Conservation (phyloP, 2,329 filamentous ascomycete genomes). For the Paraconiothyrium brasiliense region DNA sequence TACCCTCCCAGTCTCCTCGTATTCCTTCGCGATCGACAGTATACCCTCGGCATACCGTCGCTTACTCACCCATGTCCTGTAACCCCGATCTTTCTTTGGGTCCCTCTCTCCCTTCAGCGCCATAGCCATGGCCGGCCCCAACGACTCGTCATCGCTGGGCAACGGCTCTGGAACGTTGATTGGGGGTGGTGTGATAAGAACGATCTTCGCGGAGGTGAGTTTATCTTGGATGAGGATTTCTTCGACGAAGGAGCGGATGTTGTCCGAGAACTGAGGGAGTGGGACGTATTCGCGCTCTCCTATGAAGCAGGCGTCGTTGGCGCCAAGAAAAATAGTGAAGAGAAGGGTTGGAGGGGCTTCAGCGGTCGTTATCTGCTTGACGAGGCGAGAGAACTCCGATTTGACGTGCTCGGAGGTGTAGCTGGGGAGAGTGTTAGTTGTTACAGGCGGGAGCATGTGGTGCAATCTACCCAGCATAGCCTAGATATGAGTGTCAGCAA, state of each 20-base stretch:
- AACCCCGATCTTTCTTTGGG: constrained; percentile 31
- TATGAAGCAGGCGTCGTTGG: constrained; percentile 51
- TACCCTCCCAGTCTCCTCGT: constrained; percentile 44
- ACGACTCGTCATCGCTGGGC: constrained; percentile 6
- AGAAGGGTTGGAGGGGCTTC: constrained; percentile 43
- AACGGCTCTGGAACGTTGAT: constrained; percentile 38
- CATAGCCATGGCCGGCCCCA: constrained; percentile 12
- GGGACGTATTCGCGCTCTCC: constrained; percentile 39
- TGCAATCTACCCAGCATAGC: constrained; percentile 1
- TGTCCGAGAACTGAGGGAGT: constrained; percentile 43
- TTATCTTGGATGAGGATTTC: constrained; percentile 42
- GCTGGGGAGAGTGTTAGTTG: constrained; percentile 20
- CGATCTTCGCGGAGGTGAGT: constrained; percentile 44
- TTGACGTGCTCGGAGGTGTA: constrained; percentile 40
- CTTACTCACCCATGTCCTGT: constrained; percentile 50
- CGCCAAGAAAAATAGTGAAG: constrained; percentile 53
- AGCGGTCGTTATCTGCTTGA: constrained; percentile 28
- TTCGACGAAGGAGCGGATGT: constrained; percentile 49
- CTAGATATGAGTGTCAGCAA: not conserved
- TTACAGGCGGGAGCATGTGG: not conserved
- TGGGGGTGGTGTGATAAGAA: constrained; percentile 51
- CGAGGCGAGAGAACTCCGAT: constrained; percentile 36
- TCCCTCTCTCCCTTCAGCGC: constrained; percentile 18
- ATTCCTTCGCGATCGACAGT: constrained; percentile 47
- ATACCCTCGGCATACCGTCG: constrained; percentile 50